phyloP scores from a whole-genome alignment of 2,329 filamentous ascomycete species.

The Didymella pinodella region DNA sequence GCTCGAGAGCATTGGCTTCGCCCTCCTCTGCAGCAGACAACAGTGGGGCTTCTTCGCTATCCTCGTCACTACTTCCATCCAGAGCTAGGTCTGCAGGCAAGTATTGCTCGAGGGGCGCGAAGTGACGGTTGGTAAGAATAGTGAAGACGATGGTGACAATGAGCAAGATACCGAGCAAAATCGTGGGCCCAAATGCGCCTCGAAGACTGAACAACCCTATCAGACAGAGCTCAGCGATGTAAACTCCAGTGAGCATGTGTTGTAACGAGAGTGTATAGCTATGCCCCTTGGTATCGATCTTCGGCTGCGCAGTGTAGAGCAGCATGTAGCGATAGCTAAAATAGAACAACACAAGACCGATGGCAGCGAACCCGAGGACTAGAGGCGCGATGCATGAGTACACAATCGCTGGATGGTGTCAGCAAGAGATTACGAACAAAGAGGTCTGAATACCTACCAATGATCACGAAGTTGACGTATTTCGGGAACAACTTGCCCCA shows the following conservation, averaged over 20 bases:
- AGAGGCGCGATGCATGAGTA: conserved; percentile 89
- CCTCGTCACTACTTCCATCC: conserved; percentile 27
- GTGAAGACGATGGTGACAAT: conserved; percentile 46
- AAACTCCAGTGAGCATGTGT: conserved; percentile 84
- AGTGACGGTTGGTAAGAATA: conserved; percentile 44
- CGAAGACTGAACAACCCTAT: conserved; percentile 76
- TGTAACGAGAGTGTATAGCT: conserved; percentile 88
- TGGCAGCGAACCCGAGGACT: conserved; percentile 80
- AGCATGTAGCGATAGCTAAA: conserved; percentile 90
- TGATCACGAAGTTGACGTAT: conserved; percentile 52
- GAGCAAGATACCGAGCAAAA: conserved; percentile 45
- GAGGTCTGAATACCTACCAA: conserved; percentile 40
- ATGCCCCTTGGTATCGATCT: conserved; percentile 86
- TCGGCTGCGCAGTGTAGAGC: conserved; percentile 82
- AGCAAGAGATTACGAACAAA: conserved; percentile 6
- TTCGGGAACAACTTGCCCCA: conserved; percentile 54
- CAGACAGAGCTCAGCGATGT: conserved; percentile 81
- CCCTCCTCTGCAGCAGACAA: conserved; percentile 45
- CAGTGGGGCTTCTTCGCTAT: conserved; percentile 42
- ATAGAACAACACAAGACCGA: conserved; percentile 83
- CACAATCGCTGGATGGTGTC: conserved; percentile 68
- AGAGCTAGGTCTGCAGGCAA: conserved; percentile 45
- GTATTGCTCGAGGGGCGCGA: conserved; percentile 47
- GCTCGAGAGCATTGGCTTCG: conserved; percentile 29
- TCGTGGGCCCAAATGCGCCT: conserved; percentile 43